Percentiles rank a stretch among this genome's conserved stretches.
phyloP scores from a whole-genome alignment of 345 rosid species.

The Salix caprea region DNA sequence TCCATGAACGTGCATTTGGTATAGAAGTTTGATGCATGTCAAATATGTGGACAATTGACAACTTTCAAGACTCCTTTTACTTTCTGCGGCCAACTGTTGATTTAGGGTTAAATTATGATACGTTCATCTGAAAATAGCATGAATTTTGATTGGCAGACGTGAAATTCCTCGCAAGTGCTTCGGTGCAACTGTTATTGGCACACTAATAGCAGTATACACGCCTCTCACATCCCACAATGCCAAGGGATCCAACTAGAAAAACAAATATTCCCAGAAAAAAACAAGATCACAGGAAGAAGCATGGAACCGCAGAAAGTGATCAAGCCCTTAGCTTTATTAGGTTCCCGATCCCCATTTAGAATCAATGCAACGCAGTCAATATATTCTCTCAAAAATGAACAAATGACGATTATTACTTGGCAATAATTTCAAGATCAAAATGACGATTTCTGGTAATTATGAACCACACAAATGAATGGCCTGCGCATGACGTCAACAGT shows the following conservation, averaged over 20 bases:
- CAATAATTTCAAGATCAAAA: too few relatives aligned
- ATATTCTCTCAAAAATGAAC: neutral
- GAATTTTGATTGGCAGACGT: neutral
- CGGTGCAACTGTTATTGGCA: neutral
- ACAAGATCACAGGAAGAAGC: neutral
- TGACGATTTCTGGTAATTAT: too few relatives aligned
- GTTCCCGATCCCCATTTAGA: neutral
- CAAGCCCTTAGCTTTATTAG: neutral
- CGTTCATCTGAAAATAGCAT: too few relatives aligned
- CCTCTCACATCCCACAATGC: neutral
- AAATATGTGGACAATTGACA: neutral
- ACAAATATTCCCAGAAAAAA: slow-evolving; percentile 1
- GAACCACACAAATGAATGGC: slow-evolving; percentile 14
- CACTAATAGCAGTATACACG: neutral
- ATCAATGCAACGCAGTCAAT: slow-evolving; percentile 8
- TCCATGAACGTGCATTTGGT: neutral
- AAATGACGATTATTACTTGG: too few relatives aligned
- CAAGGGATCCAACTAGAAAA: neutral
- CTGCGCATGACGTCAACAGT: neutral
- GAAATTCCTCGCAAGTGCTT: neutral
- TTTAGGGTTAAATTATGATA: neutral
- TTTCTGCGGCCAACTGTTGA: neutral
- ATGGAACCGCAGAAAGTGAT: slow-evolving; percentile 4
- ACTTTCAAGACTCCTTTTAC: neutral
- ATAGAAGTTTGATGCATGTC: neutral